phyloP scores from a whole-genome alignment of 139 green algal genomes.

The Coccomyxa sp. region DNA sequence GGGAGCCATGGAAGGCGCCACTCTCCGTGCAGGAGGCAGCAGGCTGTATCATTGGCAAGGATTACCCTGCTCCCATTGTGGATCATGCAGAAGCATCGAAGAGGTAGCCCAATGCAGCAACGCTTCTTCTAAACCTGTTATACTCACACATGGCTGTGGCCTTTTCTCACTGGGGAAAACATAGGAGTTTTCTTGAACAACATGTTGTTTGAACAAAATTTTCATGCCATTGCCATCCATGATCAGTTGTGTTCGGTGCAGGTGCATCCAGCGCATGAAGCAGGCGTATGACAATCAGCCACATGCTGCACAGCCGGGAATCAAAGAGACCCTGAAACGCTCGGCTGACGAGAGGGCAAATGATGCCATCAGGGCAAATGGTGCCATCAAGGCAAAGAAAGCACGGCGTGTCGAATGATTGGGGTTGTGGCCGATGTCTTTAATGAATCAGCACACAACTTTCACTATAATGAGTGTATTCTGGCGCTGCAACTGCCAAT shows the following conservation, averaged over 20 bases:
- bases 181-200: no score
- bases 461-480: not conserved
- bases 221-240: not conserved
- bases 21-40: conserved; percentile 78
- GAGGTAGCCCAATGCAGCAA: not conserved
- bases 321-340: not conserved
- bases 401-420: not conserved
- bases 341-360: no score
- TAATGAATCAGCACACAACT: not conserved
- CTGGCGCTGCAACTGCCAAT: no score
- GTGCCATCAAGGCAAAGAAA: not conserved
- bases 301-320: not conserved
- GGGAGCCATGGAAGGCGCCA: conserved; percentile 90
- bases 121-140: no score
- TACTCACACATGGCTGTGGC: no score
- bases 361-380: not conserved
- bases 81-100: conserved; percentile 65
- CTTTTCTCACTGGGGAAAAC: no score
- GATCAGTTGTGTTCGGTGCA: no score
- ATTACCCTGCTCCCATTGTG: conserved; percentile 90
- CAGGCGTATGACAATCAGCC: not conserved
- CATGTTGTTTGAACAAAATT: not conserved
- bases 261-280: not conserved
- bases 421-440: no score
- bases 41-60: conserved; percentile 82